A percentile compares a stretch with the other conserved stretches of the same genome.
Conservation (phyloP, 345 rosid genomes). For the Schrenkiella parvula region DNA sequence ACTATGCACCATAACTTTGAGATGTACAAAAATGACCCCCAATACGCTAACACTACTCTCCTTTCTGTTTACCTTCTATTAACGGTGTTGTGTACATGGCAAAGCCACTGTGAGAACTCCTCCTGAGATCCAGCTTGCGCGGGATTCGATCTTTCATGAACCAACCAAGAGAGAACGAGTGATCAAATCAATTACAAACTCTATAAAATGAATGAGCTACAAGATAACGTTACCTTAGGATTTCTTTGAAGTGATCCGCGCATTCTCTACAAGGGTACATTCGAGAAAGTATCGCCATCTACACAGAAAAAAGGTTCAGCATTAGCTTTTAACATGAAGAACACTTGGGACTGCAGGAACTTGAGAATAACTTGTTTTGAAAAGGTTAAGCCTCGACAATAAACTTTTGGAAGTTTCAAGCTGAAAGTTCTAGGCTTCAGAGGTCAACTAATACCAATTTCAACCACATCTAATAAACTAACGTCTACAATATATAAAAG, state of each 20-base stretch:
- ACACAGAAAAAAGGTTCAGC: conserved; percentile 8
- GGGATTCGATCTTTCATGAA: conserved; percentile 65
- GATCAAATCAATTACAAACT: neutral
- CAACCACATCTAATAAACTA: neutral
- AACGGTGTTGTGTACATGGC: conserved; percentile 84
- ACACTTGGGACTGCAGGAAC: neutral
- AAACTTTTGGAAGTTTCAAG: neutral
- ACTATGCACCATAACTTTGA: neutral
- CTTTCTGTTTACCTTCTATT: conserved; percentile 68
- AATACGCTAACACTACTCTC: neutral
- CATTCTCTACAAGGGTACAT: conserved; percentile 96
- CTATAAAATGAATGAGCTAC: neutral
- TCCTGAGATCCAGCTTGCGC: conserved; percentile 72
- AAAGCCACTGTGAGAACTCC: conserved; percentile 89
- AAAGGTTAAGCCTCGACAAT: conserved; percentile 4
- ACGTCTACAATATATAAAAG: neutral
- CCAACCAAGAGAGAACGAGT: neutral
- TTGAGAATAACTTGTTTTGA: neutral
- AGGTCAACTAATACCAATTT: neutral
- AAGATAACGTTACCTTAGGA: conserved; percentile 53
- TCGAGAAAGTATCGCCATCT: conserved; percentile 90
- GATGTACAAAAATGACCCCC: neutral
- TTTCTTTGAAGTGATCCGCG: conserved; percentile 93
- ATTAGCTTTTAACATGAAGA: neutral
- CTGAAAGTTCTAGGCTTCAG: neutral